These are phyloP conservation scores for Aspergillus taichungensis DNA, from an alignment of 495 filamentous ascomycete genomes.

Conservation along the genomic window DNA sequence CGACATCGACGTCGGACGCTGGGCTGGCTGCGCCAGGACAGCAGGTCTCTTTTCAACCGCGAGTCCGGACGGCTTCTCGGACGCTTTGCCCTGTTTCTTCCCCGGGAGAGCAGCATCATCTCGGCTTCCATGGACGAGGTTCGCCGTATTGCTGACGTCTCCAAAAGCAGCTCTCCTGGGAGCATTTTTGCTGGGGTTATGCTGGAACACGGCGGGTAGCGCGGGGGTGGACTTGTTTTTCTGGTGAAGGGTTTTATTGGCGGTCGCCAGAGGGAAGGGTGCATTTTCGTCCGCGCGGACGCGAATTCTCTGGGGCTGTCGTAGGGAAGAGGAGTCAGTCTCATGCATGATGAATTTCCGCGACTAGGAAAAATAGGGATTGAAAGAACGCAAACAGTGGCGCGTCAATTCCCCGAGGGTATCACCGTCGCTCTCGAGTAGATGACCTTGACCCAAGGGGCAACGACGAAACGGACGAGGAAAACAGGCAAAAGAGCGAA, in stretches of 20 bases:
- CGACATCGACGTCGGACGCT: conserved; percentile 49
- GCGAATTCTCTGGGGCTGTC: conserved; percentile 67
- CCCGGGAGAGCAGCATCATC: conserved; percentile 43
- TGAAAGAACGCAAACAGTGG: conserved; percentile 6
- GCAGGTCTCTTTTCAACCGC: conserved; percentile 38
- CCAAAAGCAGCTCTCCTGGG: conserved; percentile 70
- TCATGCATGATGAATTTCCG: not conserved
- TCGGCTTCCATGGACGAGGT: conserved; percentile 37
- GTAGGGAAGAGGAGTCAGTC: not conserved
- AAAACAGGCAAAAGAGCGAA: not conserved
- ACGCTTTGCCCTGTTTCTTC: conserved; percentile 35
- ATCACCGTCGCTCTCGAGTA: no score
- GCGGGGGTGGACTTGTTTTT: conserved; percentile 75
- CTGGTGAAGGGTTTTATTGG: conserved; percentile 59
- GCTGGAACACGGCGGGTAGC: conserved; percentile 46
- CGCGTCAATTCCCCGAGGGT: conserved; percentile 4
- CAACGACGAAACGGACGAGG: not conserved
- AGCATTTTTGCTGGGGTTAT: conserved; percentile 53
- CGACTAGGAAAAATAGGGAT: conserved; percentile 1
- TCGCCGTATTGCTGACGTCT: conserved; percentile 68
- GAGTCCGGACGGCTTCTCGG: conserved; percentile 35
- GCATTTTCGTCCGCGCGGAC: conserved; percentile 70
- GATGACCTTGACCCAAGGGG: not conserved
- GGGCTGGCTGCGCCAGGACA: conserved; percentile 52
- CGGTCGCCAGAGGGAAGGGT: conserved; percentile 31